These are phyloP conservation scores for Microdochium trichocladiopsis DNA, from an alignment of 2,329 filamentous ascomycete species.

Conservation along the genomic window DNA sequence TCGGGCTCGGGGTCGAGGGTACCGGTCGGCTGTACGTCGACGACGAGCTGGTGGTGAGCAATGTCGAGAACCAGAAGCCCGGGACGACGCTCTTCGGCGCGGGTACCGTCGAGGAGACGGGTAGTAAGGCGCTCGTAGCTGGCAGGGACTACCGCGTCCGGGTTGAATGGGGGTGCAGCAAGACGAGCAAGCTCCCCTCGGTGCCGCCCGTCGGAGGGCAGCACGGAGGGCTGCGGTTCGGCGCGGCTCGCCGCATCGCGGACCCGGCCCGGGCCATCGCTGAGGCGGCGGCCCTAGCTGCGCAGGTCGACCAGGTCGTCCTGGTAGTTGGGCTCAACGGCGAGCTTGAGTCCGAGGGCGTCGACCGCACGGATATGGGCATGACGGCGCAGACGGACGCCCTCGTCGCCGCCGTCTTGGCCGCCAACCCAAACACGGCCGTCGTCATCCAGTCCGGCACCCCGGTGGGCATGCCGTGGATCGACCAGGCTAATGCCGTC, in stretches of 20 bases:
- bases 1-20: conserved; percentile 63
- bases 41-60: conserved; percentile 51
- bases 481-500: conserved; percentile 54
- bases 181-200: background rate
- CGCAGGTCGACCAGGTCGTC: conserved; percentile 57
- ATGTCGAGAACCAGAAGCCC: conserved; percentile 64
- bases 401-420: conserved; percentile 54
- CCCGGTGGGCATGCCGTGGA: conserved; percentile 66
- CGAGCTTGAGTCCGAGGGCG: conserved; percentile 72
- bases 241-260: conserved; percentile 66
- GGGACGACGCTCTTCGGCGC: conserved; percentile 63
- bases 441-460: conserved; percentile 67
- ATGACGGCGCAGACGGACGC: conserved; percentile 55
- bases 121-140: conserved; percentile 39
- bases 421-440: conserved; percentile 57
- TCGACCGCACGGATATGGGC: conserved; percentile 57
- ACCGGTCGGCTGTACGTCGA: conserved; percentile 56
- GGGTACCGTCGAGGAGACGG: conserved; percentile 56
- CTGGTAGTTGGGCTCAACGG: conserved; percentile 64
- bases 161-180: background rate
- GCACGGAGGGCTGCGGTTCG: conserved; percentile 43
- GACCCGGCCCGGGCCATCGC: conserved; percentile 66
- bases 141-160: background rate
- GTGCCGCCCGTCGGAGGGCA: too few species aligned
- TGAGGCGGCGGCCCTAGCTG: conserved; percentile 56